phyloP scores from a whole-genome alignment of 1,284 basidiomycete genomes.

The Cutaneotrichosporon cavernicola region DNA sequence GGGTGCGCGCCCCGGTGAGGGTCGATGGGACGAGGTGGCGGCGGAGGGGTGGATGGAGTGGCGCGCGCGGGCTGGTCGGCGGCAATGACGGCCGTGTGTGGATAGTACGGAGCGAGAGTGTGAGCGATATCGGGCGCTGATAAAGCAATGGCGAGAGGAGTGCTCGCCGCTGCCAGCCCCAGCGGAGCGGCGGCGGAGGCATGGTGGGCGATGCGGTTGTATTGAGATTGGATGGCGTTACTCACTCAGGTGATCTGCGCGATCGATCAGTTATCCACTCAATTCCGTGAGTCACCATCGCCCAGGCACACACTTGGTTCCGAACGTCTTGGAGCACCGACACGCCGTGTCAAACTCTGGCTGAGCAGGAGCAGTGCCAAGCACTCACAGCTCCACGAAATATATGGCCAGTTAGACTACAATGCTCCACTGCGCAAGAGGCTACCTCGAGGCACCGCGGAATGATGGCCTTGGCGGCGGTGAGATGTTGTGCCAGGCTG shows the following conservation, averaged over 20 bases:
- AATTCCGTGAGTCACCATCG: background rate
- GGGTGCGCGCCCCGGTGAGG: constrained; percentile 22
- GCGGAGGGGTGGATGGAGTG: background rate
- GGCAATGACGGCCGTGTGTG: background rate
- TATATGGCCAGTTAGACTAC: background rate
- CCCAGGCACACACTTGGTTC: background rate
- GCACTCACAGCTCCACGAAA: background rate
- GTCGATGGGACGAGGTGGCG: background rate
- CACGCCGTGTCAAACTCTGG: background rate
- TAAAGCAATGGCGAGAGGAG: background rate
- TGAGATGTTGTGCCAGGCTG: background rate
- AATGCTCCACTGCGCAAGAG: background rate
- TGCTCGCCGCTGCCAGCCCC: constrained; percentile 8
- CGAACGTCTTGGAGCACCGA: background rate
- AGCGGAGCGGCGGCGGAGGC: constrained; percentile 1
- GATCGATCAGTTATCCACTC: background rate
- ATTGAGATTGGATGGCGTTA: background rate
- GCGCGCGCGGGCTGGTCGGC: background rate
- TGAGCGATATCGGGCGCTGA: background rate
- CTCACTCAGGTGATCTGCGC: background rate
- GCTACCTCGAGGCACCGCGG: background rate
- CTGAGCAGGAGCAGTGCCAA: background rate
- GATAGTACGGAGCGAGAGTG: background rate
- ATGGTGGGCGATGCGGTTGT: constrained; percentile 3
- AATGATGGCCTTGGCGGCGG: too few relatives aligned